phyloP scores from a whole-genome alignment of 2,329 filamentous ascomycete species.

The Fusarium illudens region DNA sequence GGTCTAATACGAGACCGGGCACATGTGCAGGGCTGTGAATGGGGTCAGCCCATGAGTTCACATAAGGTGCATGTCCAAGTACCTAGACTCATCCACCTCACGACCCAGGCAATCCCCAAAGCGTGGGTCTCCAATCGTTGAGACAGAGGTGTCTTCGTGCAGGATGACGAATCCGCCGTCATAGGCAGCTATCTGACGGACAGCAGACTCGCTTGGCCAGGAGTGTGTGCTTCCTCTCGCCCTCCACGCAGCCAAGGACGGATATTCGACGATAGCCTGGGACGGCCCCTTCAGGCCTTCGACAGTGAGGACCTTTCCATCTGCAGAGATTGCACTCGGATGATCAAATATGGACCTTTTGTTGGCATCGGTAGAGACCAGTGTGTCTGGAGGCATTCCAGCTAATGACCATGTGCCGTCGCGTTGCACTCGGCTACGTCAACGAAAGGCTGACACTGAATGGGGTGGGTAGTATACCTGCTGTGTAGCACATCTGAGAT shows the following conservation, averaged over 20 bases:
- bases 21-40: conserved; percentile 53
- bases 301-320: conserved; percentile 18
- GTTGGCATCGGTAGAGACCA: conserved; percentile 27
- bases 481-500: conserved; percentile 55
- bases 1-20: conserved; percentile 57
- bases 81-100: conserved; percentile 51
- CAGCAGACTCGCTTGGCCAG: conserved; percentile 37
- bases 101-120: conserved; percentile 66
- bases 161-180: conserved; percentile 60
- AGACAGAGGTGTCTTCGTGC: conserved; percentile 54
- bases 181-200: conserved; percentile 57
- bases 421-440: conserved; percentile 26
- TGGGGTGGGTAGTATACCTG: conserved; percentile 47
- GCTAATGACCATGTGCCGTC: conserved; percentile 15
- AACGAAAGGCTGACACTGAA: background rate
- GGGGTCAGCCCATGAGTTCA: conserved; percentile 10
- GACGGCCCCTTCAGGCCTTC: background rate
- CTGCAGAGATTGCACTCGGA: conserved; percentile 26
- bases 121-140: conserved; percentile 66
- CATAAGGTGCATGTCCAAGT: background rate
- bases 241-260: conserved; percentile 34
- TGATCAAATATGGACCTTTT: conserved; percentile 8
- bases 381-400: background rate
- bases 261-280: conserved; percentile 32
- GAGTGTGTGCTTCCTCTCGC: background rate